Percentiles rank a stretch among this genome's conserved stretches.
Evolutionary conservation across 2,329 filamentous ascomycete genomes (phyloP).

Genomic region (Sordariomycetes sp.): DNA sequence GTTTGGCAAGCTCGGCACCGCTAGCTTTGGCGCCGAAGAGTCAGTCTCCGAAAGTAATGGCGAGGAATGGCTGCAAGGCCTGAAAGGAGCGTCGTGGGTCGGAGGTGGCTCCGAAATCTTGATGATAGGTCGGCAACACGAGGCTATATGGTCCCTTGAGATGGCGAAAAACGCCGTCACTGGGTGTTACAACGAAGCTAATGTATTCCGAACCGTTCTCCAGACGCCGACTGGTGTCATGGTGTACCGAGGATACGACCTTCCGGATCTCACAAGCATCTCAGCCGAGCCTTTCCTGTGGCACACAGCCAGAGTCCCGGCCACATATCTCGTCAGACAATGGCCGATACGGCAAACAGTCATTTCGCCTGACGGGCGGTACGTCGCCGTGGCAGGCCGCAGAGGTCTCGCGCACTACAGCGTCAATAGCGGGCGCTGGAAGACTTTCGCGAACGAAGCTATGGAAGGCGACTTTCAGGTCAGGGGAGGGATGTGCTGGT

Average conservation of each 20-base stretch:
- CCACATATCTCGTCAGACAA: slow-evolving; percentile 77
- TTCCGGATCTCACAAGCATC: slow-evolving; percentile 82
- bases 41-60: slow-evolving; percentile 55
- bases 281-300: slow-evolving; percentile 90
- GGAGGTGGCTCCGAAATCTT: slow-evolving; percentile 82
- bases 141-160: slow-evolving; percentile 78
- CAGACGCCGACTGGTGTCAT: slow-evolving; percentile 84
- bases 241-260: slow-evolving; percentile 87
- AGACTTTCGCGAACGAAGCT: slow-evolving; percentile 74
- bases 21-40: slow-evolving; percentile 68
- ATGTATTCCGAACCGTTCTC: slow-evolving; percentile 79
- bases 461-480: slow-evolving; percentile 89
- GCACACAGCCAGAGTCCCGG: slow-evolving; percentile 83
- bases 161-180: slow-evolving; percentile 92
- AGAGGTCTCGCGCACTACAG: slow-evolving; percentile 93
- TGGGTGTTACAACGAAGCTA: slow-evolving; percentile 84
- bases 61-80: slow-evolving; percentile 77
- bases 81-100: slow-evolving; percentile 75
- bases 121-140: slow-evolving; percentile 60
- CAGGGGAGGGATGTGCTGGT: slow-evolving; percentile 96
- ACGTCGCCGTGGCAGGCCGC: slow-evolving; percentile 90
- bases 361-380: slow-evolving; percentile 85
- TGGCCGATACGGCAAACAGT: slow-evolving; percentile 88
- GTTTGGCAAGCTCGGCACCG: slow-evolving; percentile 82
- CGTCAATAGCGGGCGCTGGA: slow-evolving; percentile 89